phyloP scores from a whole-genome alignment of 169 alveolate species.

The Plasmodium gonderi region DNA sequence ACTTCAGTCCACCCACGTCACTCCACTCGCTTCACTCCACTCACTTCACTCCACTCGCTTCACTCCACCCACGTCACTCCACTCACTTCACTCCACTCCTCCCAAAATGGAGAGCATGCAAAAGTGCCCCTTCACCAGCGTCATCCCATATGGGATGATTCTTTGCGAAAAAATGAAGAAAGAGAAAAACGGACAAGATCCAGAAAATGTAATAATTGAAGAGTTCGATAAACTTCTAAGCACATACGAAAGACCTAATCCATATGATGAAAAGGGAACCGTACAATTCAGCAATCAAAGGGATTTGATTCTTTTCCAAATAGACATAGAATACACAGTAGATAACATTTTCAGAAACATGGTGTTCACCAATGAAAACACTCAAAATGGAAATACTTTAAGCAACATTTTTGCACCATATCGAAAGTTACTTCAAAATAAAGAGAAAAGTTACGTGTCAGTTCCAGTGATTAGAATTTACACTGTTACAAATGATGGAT shows the following conservation, averaged over 20 bases:
- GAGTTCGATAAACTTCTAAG: slow-evolving; percentile 18
- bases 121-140: slow-evolving; percentile 47
- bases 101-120: slow-evolving; percentile 10
- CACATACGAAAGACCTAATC: slow-evolving; percentile 41
- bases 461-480: slow-evolving; percentile 78
- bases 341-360: slow-evolving; percentile 40
- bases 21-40: background rate
- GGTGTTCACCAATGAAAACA: slow-evolving; percentile 4
- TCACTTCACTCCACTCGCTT: too few relatives aligned
- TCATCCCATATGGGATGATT: slow-evolving; percentile 49
- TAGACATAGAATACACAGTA: slow-evolving; percentile 64
- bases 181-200: slow-evolving; percentile 11
- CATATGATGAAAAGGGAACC: slow-evolving; percentile 17
- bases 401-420: background rate
- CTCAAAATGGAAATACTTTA: background rate
- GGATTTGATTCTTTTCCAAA: slow-evolving; percentile 33
- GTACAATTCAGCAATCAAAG: background rate
- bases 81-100: background rate
- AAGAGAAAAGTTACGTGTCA: slow-evolving; percentile 24
- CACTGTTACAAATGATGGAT: slow-evolving; percentile 78
- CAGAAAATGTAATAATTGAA: slow-evolving; percentile 24
- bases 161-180: slow-evolving; percentile 27
- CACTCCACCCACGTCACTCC: background rate
- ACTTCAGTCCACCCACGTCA: background rate
- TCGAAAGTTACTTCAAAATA: background rate